A percentile compares a stretch with the other conserved stretches of the same genome.
These are phyloP conservation scores for Apodospora peruviana DNA, from an alignment of 495 filamentous ascomycete genomes.

Conservation along the genomic window DNA sequence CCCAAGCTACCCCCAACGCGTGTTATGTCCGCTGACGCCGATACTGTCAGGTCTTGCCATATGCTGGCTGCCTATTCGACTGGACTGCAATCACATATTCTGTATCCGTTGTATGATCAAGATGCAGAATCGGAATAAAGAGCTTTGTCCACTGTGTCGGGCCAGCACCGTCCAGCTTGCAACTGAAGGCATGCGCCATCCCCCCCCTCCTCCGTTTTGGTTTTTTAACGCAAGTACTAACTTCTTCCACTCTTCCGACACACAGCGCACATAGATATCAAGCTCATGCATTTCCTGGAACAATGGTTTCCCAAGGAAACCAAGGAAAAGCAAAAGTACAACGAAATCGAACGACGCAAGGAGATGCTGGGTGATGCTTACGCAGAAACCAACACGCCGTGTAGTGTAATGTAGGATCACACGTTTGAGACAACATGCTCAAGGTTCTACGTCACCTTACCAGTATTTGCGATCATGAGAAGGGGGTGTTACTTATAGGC, in stretches of 20 bases:
- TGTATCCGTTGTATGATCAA: conserved; percentile 69
- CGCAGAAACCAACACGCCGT: conserved; percentile 37
- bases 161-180: conserved; percentile 54
- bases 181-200: conserved; percentile 39
- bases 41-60: conserved; percentile 40
- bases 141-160: conserved; percentile 63
- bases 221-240: neutral
- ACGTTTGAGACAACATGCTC: too few species aligned
- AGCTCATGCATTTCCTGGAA: conserved; percentile 33
- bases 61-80: conserved; percentile 59
- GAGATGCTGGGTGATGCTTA: conserved; percentile 49
- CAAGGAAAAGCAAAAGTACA: conserved; percentile 56
- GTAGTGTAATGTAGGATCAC: conserved; percentile 31
- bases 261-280: conserved; percentile 54
- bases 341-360: conserved; percentile 46
- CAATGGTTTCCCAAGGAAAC: conserved; percentile 65
- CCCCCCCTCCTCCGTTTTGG: neutral
- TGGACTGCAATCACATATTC: conserved; percentile 61
- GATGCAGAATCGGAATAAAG: conserved; percentile 56
- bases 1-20: neutral
- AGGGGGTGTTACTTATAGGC: neutral
- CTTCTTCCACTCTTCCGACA: neutral
- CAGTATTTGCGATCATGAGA: too few species aligned
- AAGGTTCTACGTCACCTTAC: too few species aligned
- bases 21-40: neutral